phyloP scores from a whole-genome alignment of 106 monocot genomes.

The Allium sativum region DNA sequence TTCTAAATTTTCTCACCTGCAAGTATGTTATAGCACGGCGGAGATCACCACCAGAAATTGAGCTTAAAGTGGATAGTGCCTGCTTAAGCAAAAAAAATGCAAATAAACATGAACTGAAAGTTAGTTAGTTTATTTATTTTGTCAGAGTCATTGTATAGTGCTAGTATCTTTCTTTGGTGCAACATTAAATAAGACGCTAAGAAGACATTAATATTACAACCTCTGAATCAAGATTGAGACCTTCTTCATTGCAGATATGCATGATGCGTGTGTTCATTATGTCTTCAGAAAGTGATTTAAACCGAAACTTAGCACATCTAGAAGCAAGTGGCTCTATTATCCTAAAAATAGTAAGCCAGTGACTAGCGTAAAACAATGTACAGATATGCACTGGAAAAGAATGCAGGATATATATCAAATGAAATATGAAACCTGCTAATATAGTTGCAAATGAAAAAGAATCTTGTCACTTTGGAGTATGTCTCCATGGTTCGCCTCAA shows the following conservation, averaged over 20 bases:
- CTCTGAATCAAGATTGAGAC: conserved; percentile 64
- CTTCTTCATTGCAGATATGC: conserved; percentile 87
- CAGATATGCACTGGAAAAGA: not conserved
- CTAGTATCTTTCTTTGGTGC: too few species aligned
- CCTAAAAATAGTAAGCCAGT: conserved; percentile 20
- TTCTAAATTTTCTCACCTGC: conserved; percentile 43
- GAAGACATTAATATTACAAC: conserved; percentile 17
- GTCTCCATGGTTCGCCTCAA: conserved; percentile 97
- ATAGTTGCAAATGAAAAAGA: conserved; percentile 98
- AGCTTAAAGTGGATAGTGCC: conserved; percentile 75
- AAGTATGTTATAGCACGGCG: conserved; percentile 96
- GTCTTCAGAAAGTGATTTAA: conserved; percentile 82
- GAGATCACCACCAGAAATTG: conserved; percentile 95
- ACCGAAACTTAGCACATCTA: conserved; percentile 98
- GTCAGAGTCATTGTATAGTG: not conserved
- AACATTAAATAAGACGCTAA: not conserved
- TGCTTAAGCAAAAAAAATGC: conserved; percentile 17
- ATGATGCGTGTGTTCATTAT: conserved; percentile 73
- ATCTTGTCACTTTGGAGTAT: conserved; percentile 92
- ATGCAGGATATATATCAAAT: not conserved
- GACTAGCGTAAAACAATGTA: not conserved
- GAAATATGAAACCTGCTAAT: conserved; percentile 68
- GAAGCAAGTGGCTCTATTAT: conserved; percentile 99
- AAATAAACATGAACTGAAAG: not conserved
- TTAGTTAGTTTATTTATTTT: not conserved